Percentiles rank a stretch among this genome's conserved stretches.
phyloP scores from a whole-genome alignment of 2,329 filamentous ascomycete genomes.

The Calonectria pseudoturangicola region DNA sequence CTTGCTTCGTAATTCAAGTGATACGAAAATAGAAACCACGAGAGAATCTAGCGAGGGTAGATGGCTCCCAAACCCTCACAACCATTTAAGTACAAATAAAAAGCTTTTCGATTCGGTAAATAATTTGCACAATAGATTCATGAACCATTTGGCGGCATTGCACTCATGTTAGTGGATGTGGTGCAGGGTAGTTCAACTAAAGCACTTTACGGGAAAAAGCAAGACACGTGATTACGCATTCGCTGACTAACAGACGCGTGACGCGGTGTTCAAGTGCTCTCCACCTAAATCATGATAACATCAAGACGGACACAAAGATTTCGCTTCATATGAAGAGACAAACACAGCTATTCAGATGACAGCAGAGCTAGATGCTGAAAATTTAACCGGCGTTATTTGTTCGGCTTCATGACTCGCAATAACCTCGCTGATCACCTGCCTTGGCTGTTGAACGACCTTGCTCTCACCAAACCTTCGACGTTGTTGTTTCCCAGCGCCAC shows the following conservation, averaged over 20 bases:
- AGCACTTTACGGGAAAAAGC: slow-evolving; percentile 31
- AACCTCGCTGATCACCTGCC: slow-evolving; percentile 75
- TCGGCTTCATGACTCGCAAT: slow-evolving; percentile 77
- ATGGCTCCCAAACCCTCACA: too few relatives aligned
- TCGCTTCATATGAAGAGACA: slow-evolving; percentile 37
- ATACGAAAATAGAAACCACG: too few relatives aligned
- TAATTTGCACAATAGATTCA: neutral
- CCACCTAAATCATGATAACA: slow-evolving; percentile 51
- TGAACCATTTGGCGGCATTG: neutral
- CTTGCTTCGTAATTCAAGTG: too few relatives aligned
- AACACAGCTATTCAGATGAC: slow-evolving; percentile 51
- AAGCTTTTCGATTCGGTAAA: too few relatives aligned
- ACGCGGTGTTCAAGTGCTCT: slow-evolving; percentile 50
- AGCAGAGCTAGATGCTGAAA: slow-evolving; percentile 46
- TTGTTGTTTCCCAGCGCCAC: slow-evolving; percentile 60
- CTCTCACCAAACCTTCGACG: slow-evolving; percentile 63
- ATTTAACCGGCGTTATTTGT: slow-evolving; percentile 48
- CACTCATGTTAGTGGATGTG: too few relatives aligned
- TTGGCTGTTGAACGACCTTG: slow-evolving; percentile 73
- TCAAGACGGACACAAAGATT: slow-evolving; percentile 41
- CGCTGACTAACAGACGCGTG: slow-evolving; percentile 60
- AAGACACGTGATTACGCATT: slow-evolving; percentile 55
- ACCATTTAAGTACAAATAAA: neutral
- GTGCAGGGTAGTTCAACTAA: slow-evolving; percentile 26
- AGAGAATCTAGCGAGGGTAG: too few relatives aligned